These are phyloP conservation scores for Diaporthe sp. DNA, from an alignment of 2,329 filamentous ascomycete species.

Conservation along the genomic window DNA sequence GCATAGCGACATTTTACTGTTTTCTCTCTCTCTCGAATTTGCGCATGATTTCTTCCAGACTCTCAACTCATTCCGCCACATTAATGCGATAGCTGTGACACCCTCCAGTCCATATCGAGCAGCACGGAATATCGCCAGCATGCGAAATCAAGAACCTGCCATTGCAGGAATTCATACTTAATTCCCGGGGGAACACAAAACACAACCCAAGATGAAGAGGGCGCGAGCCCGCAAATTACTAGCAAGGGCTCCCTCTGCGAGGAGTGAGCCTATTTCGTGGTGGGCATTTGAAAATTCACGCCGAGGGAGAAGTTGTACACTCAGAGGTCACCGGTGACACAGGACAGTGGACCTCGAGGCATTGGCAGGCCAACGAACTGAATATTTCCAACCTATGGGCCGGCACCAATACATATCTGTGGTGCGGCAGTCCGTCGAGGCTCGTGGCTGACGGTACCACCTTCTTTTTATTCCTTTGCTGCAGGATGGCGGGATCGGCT, in stretches of 20 bases:
- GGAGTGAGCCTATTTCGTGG: background rate
- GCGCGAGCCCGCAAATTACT: slow-evolving; percentile 34
- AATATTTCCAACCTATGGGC: slow-evolving; percentile 13
- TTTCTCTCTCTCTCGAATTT: background rate
- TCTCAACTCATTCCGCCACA: background rate
- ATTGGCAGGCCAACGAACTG: slow-evolving; percentile 22
- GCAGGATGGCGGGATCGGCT: slow-evolving; percentile 36
- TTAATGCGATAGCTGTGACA: background rate
- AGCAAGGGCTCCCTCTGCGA: slow-evolving; percentile 2
- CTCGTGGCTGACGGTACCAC: background rate
- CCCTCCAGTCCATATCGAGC: background rate
- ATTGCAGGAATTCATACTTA: background rate
- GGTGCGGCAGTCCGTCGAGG: background rate
- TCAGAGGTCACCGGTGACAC: slow-evolving; percentile 28
- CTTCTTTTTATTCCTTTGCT: slow-evolving; percentile 28
- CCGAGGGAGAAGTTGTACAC: slow-evolving; percentile 8
- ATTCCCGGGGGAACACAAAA: background rate
- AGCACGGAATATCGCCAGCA: slow-evolving; percentile 23
- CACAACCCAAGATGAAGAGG: slow-evolving; percentile 36
- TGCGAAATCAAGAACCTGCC: slow-evolving; percentile 11
- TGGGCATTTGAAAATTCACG: background rate
- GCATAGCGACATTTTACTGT: background rate
- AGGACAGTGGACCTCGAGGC: slow-evolving; percentile 17
- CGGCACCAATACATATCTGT: slow-evolving; percentile 16
- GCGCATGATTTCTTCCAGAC: background rate